Conservation (phyloP, 1,284 basidiomycete species). For the Leccinum griseonigrum region DNA sequence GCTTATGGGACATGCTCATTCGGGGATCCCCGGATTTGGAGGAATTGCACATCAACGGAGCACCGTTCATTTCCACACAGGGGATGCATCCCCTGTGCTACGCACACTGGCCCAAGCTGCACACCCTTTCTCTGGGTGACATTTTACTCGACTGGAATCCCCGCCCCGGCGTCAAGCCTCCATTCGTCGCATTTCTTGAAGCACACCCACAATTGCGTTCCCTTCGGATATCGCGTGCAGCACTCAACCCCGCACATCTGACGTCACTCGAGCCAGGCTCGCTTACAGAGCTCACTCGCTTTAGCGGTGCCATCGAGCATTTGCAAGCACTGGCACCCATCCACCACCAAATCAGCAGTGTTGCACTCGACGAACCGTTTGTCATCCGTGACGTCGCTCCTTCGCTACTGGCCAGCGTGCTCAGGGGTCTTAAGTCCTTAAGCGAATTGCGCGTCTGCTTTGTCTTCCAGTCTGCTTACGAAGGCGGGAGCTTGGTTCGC, state of each 20-base stretch:
- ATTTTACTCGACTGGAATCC: conserved; percentile 54
- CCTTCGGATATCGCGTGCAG: conserved; percentile 54
- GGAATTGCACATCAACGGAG: conserved; percentile 56
- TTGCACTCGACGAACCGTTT: conserved; percentile 63
- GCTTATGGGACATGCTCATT: conserved; percentile 68
- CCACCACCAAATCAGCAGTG: conserved; percentile 43
- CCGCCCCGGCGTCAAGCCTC: conserved; percentile 40
- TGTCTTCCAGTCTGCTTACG: conserved; percentile 67
- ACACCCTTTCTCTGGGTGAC: conserved; percentile 57
- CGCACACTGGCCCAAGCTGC: conserved; percentile 62
- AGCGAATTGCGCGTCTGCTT: conserved; percentile 60
- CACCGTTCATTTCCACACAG: conserved; percentile 46
- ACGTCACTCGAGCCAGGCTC: conserved; percentile 44
- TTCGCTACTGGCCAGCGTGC: conserved; percentile 52
- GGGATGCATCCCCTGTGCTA: conserved; percentile 37
- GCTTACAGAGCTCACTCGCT: conserved; percentile 51
- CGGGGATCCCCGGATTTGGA: conserved; percentile 58
- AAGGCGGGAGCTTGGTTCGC: conserved; percentile 63
- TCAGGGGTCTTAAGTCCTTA: conserved; percentile 53
- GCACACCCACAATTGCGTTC: conserved; percentile 53
- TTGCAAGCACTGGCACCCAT: conserved; percentile 51
- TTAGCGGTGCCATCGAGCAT: conserved; percentile 51
- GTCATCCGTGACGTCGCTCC: conserved; percentile 64
- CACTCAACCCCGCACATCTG: conserved; percentile 54
- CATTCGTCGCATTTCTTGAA: conserved; percentile 66